Evolutionary conservation across 768 basidiomycete species (phyloP).

Genomic region (Boletus reticulatus): DNA sequence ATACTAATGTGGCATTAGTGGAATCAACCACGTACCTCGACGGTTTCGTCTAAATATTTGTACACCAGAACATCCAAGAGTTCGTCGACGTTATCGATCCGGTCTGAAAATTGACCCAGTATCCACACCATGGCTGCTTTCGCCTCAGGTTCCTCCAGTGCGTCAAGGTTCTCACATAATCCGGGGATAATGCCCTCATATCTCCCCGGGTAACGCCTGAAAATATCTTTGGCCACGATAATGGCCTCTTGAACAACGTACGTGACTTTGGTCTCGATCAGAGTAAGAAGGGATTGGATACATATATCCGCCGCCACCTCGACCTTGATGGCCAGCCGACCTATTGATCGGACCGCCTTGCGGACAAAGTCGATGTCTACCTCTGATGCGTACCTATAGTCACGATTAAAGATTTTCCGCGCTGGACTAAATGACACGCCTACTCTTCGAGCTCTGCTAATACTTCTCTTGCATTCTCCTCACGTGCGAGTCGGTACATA

Average conservation of each 20-base stretch:
- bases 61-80: conserved; percentile 89
- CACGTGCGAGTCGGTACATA: conserved; percentile 96
- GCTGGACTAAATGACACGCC: conserved; percentile 19
- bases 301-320: conserved; percentile 85
- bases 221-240: conserved; percentile 98
- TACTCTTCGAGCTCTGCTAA: conserved; percentile 94
- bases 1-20: background rate
- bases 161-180: conserved; percentile 89
- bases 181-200: conserved; percentile 96
- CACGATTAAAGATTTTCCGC: background rate
- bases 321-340: conserved; percentile 97
- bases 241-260: conserved; percentile 98
- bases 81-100: conserved; percentile 95
- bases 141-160: conserved; percentile 92
- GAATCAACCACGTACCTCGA: conserved; percentile 58
- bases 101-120: conserved; percentile 91
- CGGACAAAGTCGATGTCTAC: conserved; percentile 98
- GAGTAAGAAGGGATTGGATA: conserved; percentile 78
- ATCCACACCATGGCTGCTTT: conserved; percentile 99
- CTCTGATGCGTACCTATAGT: conserved; percentile 87
- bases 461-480: conserved; percentile 91
- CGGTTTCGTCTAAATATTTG: conserved; percentile 89
- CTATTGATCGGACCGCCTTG: conserved; percentile 96
- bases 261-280: conserved; percentile 90
- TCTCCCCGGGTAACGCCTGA: conserved; percentile 93